Evolutionary conservation across 1,284 basidiomycete genomes (phyloP), one percentile per base, ranked within the genome.

Genomic region (Ustilago bromivora): DNA sequence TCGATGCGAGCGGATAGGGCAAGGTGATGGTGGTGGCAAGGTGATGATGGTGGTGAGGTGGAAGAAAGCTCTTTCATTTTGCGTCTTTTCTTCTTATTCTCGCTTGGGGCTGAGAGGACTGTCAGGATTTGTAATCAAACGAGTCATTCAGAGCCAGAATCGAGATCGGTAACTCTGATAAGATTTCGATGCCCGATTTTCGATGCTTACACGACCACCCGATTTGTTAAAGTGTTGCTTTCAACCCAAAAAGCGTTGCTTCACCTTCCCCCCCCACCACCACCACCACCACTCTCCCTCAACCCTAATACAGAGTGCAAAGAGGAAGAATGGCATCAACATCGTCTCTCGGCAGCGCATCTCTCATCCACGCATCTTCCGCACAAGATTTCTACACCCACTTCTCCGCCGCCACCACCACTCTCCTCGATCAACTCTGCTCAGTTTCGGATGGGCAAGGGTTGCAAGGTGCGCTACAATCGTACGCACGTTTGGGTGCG

Each of bases 301-400:
- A 28, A 28, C 3, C 23, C 23, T 28, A 28, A 28, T 28, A 28
- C 23, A 28, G 23, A 28, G 23, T 28, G 23, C 23, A 28, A 28
- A 28, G 13, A 43, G 32, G 38, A n/a, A 31, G 5, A 31, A 76
- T 76, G 73, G 73, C 73, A 17, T 76, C 73, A 10, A 54, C 64
- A 10, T 66, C 73, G 23, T 76, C 73, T 9, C 13, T 71, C 0
- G 66, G 72, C 56, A 67, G 59, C 47, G 67, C 67, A 34, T 71
- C 68, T 5, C 19, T 31, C 1, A 55, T 71, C 34, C 71, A 61
- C 38, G 71, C 76, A 2, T 47, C 46, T 6, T 63, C 58, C 11
- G 76, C 76, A 15, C 58, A 58, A 23, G 64, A 49, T 7, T 78
- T 78, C 61, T 78, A 78, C 35, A 52, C 63, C 9, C 58, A 54